A percentile compares a stretch with the other conserved stretches of the same genome.
Conservation (phyloP, 768 basidiomycete species). For the Ramaria rubella region DNA sequence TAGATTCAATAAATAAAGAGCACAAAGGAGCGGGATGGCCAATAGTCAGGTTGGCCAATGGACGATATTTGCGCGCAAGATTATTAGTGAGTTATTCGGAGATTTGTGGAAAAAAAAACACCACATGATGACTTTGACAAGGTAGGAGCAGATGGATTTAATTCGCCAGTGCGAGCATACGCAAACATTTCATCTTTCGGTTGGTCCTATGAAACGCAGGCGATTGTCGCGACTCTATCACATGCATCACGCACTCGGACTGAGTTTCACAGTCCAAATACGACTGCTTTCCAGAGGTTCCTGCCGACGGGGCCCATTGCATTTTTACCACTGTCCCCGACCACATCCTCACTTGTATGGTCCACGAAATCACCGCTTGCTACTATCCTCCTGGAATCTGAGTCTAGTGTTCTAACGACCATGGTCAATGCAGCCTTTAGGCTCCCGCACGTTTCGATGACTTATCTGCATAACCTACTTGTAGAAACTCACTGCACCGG, state of each 20-base stretch:
- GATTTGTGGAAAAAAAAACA: not conserved
- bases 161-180: conserved; percentile 86
- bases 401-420: conserved; percentile 51
- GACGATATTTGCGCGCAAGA: conserved; percentile 57
- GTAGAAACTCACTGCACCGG: conserved; percentile 45
- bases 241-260: conserved; percentile 54
- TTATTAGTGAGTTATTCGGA: conserved; percentile 52
- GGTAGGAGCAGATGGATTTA: conserved; percentile 95
- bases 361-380: conserved; percentile 78
- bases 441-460: conserved; percentile 65
- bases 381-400: conserved; percentile 57
- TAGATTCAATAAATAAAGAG: conserved; percentile 56
- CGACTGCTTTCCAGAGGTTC: conserved; percentile 89
- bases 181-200: conserved; percentile 83
- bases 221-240: conserved; percentile 80
- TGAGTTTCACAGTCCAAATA: conserved; percentile 56
- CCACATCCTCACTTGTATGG: conserved; percentile 88
- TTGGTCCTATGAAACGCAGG: conserved; percentile 86
- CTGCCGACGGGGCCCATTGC: conserved; percentile 93
- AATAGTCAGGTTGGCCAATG: conserved; percentile 65
- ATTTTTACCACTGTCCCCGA: conserved; percentile 81
- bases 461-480: conserved; percentile 57
- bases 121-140: conserved; percentile 23
- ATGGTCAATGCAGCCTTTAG: conserved; percentile 93
- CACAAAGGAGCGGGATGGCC: conserved; percentile 65